These are phyloP conservation scores for Dittrichia graveolens DNA, from an alignment of 129 eudicot species.

Conservation along the genomic window DNA sequence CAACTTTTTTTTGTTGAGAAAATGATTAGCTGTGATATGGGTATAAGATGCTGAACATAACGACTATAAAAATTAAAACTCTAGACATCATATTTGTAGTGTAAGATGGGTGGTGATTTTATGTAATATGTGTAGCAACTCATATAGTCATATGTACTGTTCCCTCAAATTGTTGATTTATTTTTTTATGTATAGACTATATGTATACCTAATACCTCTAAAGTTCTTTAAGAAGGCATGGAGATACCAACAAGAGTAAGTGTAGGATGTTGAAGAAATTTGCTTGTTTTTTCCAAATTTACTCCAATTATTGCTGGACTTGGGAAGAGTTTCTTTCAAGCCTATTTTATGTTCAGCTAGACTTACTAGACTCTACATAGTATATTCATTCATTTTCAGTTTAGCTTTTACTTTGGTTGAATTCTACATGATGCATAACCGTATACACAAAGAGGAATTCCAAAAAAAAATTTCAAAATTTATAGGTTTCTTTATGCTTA, in stretches of 20 bases:
- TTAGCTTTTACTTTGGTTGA: neutral
- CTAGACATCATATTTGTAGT: too few species aligned
- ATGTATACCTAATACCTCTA: neutral
- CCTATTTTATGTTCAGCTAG: neutral
- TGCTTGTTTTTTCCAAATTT: neutral
- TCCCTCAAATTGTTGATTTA: too few species aligned
- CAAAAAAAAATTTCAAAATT: neutral
- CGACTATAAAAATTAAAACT: too few species aligned
- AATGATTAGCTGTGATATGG: neutral
- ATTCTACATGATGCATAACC: conserved; percentile 2
- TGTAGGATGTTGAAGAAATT: neutral
- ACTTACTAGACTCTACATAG: neutral
- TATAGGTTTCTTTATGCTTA: neutral
- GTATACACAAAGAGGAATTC: neutral
- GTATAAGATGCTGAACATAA: neutral
- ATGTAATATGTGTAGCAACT: too few species aligned
- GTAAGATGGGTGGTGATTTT: too few species aligned
- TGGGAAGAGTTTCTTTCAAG: neutral
- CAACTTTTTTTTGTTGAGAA: neutral
- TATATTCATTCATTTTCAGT: conserved; percentile 3
- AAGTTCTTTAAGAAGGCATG: conserved; percentile 18
- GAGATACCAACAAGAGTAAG: conserved; percentile 1
- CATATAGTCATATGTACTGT: too few species aligned
- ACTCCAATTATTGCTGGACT: neutral
- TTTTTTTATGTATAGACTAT: too few species aligned